Evolutionary conservation across 257 asterid genomes (phyloP).

Genomic region (Primulina tabacum): DNA sequence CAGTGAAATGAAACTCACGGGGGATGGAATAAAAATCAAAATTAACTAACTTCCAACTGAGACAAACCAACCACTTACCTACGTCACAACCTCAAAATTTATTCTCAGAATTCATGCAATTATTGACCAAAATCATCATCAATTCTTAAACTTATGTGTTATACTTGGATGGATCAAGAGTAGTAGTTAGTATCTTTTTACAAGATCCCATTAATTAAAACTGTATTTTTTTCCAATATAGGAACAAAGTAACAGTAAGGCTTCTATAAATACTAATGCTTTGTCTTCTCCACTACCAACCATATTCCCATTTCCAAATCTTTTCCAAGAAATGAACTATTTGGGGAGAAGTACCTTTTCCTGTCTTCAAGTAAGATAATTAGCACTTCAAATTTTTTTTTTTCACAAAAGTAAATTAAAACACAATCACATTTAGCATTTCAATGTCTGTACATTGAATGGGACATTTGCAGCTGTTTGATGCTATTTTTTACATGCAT

Average conservation of each 20-base stretch:
- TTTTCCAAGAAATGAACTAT: constrained; percentile 21
- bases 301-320: constrained; percentile 7
- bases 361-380: constrained; percentile 32
- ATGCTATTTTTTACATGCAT: not conserved
- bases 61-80: constrained; percentile 10
- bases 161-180: not conserved
- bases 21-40: constrained; percentile 20
- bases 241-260: constrained; percentile 4
- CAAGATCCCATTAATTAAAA: not conserved
- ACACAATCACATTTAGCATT: not conserved
- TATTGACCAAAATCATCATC: too few species aligned
- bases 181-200: not conserved
- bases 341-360: constrained; percentile 19
- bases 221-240: not conserved
- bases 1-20: not conserved
- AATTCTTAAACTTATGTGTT: too few species aligned
- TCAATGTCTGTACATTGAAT: not conserved
- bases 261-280: constrained; percentile 34
- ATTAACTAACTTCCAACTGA: constrained; percentile 33
- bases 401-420: not conserved
- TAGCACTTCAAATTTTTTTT: not conserved
- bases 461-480: not conserved
- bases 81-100: constrained; percentile 29
- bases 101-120: not conserved
- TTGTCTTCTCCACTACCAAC: constrained; percentile 8